Evolutionary conservation across 176 grass and related monocot species (phyloP).

Genomic region (Hordeum vulgare): DNA sequence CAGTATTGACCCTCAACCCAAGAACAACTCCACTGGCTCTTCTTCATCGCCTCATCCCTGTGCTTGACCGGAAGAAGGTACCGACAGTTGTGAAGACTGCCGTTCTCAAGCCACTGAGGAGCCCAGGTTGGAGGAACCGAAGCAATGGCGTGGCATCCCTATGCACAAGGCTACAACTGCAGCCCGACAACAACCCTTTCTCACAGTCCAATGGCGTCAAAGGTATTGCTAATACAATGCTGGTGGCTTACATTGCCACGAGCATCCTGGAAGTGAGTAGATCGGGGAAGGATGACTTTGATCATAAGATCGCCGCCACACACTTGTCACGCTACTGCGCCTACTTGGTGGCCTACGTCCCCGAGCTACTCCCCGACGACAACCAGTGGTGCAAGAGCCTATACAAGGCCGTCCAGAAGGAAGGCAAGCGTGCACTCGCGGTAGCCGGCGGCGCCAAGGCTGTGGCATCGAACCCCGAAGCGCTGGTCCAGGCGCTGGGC

Average conservation of each 20-base stretch:
- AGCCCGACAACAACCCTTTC: not conserved
- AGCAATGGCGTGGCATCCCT: not conserved
- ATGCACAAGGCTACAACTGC: not conserved
- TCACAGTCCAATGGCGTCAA: not conserved
- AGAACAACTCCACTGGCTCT: not conserved
- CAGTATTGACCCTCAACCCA: too few species aligned
- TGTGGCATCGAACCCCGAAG: not conserved
- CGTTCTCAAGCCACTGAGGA: not conserved
- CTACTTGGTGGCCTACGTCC: not conserved
- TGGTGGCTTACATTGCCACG: constrained; percentile 11
- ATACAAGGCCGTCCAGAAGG: not conserved
- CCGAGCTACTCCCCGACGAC: constrained; percentile 10
- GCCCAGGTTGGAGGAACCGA: too few species aligned
- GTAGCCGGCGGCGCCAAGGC: too few species aligned
- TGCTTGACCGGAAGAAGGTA: not conserved
- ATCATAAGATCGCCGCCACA: not conserved
- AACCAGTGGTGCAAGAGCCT: not conserved
- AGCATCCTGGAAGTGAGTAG: not conserved
- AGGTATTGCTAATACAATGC: not conserved
- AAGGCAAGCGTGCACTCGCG: not conserved
- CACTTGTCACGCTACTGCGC: constrained; percentile 10
- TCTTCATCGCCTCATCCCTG: not conserved
- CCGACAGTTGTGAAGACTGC: not conserved
- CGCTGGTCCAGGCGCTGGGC: not conserved
- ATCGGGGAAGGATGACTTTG: not conserved